These are phyloP conservation scores for Fusarium drepaniforme DNA, from an alignment of 2,329 filamentous ascomycete species.

Conservation along the genomic window DNA sequence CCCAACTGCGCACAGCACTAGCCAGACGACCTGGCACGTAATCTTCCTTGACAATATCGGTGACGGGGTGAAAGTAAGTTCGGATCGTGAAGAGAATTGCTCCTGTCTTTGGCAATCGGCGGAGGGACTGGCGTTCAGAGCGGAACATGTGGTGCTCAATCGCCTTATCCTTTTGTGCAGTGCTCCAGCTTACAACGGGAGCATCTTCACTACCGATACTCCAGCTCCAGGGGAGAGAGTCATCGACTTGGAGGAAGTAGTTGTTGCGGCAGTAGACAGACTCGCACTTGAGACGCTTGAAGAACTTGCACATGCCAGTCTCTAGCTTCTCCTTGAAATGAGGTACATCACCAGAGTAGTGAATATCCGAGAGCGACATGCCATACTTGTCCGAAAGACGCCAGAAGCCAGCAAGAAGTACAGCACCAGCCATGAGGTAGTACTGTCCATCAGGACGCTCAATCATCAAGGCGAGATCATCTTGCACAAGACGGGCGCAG, in stretches of 20 bases:
- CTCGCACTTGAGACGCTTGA: constrained; percentile 76
- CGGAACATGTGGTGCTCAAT: constrained; percentile 83
- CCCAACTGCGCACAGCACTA: constrained; percentile 85
- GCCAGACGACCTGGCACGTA: constrained; percentile 84
- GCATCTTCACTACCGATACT: constrained; percentile 82
- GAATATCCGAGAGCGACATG: constrained; percentile 83
- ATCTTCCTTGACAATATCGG: constrained; percentile 75
- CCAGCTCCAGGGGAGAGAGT: constrained; percentile 78
- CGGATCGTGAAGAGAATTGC: constrained; percentile 81
- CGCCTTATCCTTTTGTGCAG: constrained; percentile 79
- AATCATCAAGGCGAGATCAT: constrained; percentile 88
- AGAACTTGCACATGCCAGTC: constrained; percentile 86
- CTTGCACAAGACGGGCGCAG: constrained; percentile 79
- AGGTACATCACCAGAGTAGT: constrained; percentile 82
- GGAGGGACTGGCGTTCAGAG: constrained; percentile 78
- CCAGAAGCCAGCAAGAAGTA: constrained; percentile 88
- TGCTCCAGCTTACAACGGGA: constrained; percentile 76
- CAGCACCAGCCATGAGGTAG: constrained; percentile 81
- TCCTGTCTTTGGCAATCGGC: constrained; percentile 69
- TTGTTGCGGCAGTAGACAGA: constrained; percentile 77
- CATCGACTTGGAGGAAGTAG: constrained; percentile 91
- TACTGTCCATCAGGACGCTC: constrained; percentile 82
- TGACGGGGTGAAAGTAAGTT: constrained; percentile 82
- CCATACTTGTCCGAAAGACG: constrained; percentile 83
- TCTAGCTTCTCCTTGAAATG: constrained; percentile 79